Conservation (phyloP, 1,284 basidiomycete genomes). For the Lentinus polychrous region DNA sequence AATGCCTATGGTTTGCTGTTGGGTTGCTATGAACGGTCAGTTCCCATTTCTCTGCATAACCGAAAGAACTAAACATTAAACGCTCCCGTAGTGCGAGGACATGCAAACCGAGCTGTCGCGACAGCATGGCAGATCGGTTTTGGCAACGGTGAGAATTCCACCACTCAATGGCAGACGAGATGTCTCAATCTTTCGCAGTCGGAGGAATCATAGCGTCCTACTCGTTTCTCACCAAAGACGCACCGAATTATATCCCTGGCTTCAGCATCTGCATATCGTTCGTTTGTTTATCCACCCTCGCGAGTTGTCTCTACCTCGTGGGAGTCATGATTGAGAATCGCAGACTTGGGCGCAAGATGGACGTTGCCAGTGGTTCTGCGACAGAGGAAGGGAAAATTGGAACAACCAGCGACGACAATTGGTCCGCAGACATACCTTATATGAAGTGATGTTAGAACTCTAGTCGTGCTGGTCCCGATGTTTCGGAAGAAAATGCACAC, state of each 20-base stretch:
- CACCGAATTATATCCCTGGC: conserved; percentile 22
- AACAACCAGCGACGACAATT: too few species aligned
- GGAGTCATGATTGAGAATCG: conserved; percentile 13
- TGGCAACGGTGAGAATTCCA: conserved; percentile 18
- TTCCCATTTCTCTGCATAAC: not conserved
- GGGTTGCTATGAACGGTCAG: conserved; percentile 28
- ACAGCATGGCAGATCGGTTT: conserved; percentile 26
- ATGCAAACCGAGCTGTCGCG: conserved; percentile 21
- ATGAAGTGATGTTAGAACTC: too few species aligned
- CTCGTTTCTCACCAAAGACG: conserved; percentile 25
- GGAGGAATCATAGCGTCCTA: conserved; percentile 26
- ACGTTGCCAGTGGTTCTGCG: not conserved
- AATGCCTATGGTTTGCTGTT: conserved; percentile 26
- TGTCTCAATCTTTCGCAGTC: conserved; percentile 11
- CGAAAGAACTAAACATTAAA: not conserved
- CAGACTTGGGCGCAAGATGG: not conserved
- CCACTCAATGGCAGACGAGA: not conserved
- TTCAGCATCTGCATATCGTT: conserved; percentile 26
- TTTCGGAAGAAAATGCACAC: too few species aligned
- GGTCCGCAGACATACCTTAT: too few species aligned
- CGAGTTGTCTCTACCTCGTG: conserved; percentile 17
- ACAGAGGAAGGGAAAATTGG: not conserved
- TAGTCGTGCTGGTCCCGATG: too few species aligned
- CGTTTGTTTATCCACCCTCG: conserved; percentile 20
- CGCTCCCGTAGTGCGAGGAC: conserved; percentile 22